Evolutionary conservation across 495 filamentous ascomycete genomes (phyloP).

Genomic region (Copromyces sp.): DNA sequence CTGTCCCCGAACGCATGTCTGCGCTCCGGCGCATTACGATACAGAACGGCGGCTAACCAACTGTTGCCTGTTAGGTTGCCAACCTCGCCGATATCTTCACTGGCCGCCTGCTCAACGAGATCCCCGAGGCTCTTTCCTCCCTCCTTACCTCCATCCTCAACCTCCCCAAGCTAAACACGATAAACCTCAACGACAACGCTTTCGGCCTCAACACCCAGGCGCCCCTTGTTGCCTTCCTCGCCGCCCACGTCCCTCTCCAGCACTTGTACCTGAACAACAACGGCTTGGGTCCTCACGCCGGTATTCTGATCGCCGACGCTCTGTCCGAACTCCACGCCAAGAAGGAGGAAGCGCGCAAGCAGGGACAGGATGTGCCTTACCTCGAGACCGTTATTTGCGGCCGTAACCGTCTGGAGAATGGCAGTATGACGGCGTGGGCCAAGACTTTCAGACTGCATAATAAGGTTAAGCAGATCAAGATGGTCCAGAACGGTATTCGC

Average conservation of each 20-base stretch:
- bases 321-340: constrained; percentile 66
- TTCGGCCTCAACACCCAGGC: constrained; percentile 89
- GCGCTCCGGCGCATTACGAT: not conserved
- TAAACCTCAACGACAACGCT: constrained; percentile 95
- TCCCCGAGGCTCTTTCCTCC: constrained; percentile 75
- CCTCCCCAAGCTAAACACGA: constrained; percentile 71
- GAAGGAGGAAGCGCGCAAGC: constrained; percentile 63
- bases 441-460: constrained; percentile 71
- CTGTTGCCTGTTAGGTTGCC: constrained; percentile 45
- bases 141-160: constrained; percentile 80
- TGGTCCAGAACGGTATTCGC: constrained; percentile 97
- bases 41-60: constrained; percentile 10
- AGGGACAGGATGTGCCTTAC: constrained; percentile 57
- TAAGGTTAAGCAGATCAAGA: constrained; percentile 74
- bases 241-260: constrained; percentile 72
- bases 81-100: constrained; percentile 98
- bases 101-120: constrained; percentile 83
- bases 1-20: not conserved
- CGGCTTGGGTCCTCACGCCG: constrained; percentile 86
- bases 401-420: constrained; percentile 89
- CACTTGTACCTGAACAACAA: constrained; percentile 97
- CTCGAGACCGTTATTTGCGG: constrained; percentile 94
- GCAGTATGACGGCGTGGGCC: constrained; percentile 92
- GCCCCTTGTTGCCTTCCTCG: constrained; percentile 76
- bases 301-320: constrained; percentile 70